Conservation (phyloP, 768 basidiomycete species). For the Pleurotus platypus region DNA sequence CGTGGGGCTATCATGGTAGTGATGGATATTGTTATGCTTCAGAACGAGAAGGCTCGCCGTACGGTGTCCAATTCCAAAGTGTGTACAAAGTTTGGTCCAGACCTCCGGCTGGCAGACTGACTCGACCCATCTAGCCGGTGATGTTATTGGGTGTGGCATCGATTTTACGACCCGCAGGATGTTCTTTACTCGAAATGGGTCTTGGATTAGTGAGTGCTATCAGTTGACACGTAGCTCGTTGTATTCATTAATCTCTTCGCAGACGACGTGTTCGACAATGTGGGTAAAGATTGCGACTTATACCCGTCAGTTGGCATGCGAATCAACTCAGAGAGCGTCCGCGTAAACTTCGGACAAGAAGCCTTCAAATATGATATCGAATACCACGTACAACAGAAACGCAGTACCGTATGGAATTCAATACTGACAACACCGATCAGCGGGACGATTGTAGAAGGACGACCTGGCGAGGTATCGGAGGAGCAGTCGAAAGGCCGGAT, state of each 20-base stretch:
- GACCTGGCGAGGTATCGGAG: slow-evolving; percentile 30
- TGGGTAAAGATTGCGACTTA: slow-evolving; percentile 62
- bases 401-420: slow-evolving; percentile 60
- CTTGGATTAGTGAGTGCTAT: slow-evolving; percentile 50
- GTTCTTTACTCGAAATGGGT: slow-evolving; percentile 91
- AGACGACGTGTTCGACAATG: slow-evolving; percentile 60
- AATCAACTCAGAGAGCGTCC: slow-evolving; percentile 71
- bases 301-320: slow-evolving; percentile 91
- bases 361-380: slow-evolving; percentile 91
- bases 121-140: slow-evolving; percentile 55
- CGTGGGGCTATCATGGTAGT: slow-evolving; percentile 94
- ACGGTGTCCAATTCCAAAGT: slow-evolving; percentile 83
- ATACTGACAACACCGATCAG: slow-evolving; percentile 59
- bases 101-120: background rate
- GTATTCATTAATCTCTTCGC: slow-evolving; percentile 19
- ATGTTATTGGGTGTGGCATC: slow-evolving; percentile 88
- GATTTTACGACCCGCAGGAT: slow-evolving; percentile 79
- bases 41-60: slow-evolving; percentile 67
- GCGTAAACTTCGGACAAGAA: slow-evolving; percentile 85
- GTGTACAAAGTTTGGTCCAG: slow-evolving; percentile 22
- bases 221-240: background rate
- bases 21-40: slow-evolving; percentile 78
- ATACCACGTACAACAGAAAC: slow-evolving; percentile 71
- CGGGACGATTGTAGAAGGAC: slow-evolving; percentile 20
- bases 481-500: slow-evolving; percentile 56